Percentiles rank a stretch among this genome's conserved stretches.
Conservation (phyloP, 192 early-diverging fungal species). For the Blastocladiella britannica region DNA sequence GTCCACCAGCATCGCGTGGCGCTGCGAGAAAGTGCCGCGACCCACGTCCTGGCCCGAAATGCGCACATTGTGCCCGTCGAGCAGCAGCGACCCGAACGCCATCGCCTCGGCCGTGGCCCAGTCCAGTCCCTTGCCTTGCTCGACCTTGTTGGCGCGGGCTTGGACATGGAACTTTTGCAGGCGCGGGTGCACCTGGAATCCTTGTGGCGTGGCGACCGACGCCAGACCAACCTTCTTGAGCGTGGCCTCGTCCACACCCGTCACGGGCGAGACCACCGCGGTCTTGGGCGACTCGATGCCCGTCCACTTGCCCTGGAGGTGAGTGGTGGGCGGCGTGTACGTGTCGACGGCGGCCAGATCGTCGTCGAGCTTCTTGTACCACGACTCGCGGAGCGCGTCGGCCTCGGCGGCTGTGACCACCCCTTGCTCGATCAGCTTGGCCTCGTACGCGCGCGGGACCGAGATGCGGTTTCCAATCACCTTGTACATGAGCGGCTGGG, state of each 20-base stretch:
- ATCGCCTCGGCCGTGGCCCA: constrained; percentile 91
- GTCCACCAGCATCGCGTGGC: constrained; percentile 90
- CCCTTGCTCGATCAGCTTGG: constrained; percentile 29
- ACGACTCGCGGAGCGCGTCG: constrained; percentile 8
- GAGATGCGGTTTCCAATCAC: constrained; percentile 66
- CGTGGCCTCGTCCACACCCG: constrained; percentile 37
- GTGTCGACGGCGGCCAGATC: constrained; percentile 32
- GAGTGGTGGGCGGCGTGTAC: constrained; percentile 35
- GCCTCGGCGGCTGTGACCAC: constrained; percentile 12
- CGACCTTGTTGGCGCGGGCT: constrained; percentile 46
- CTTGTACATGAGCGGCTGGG: constrained; percentile 91
- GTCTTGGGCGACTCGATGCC: constrained; percentile 42
- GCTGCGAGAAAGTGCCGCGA: constrained; percentile 90
- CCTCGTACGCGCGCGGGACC: constrained; percentile 71
- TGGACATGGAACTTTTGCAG: constrained; percentile 81
- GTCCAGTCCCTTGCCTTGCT: constrained; percentile 50
- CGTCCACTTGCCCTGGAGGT: constrained; percentile 61
- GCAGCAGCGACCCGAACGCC: constrained; percentile 68
- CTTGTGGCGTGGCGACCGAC: constrained; percentile 50
- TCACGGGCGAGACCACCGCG: constrained; percentile 22
- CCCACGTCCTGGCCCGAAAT: constrained; percentile 96
- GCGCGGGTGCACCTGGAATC: constrained; percentile 59
- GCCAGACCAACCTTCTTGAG: constrained; percentile 49
- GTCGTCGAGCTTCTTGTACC: constrained; percentile 14
- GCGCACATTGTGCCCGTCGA: constrained; percentile 70